phyloP scores from a whole-genome alignment of 2,329 filamentous ascomycete genomes.

The Trichoderma breve region DNA sequence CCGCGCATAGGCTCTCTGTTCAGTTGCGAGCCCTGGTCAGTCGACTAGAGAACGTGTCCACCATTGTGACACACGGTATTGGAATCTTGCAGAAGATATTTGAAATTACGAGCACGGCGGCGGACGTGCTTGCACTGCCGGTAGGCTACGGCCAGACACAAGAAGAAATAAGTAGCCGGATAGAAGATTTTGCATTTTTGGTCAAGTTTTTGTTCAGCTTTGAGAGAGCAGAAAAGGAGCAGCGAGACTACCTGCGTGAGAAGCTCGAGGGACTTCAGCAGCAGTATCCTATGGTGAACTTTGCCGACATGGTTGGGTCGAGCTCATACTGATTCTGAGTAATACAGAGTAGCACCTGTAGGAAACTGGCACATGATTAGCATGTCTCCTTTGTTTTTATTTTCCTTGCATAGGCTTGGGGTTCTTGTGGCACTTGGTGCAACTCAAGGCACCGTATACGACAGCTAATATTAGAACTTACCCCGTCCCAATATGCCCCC shows the following conservation, averaged over 20 bases:
- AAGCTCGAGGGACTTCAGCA: constrained; percentile 38
- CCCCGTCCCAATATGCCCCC: not conserved
- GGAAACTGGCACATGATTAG: not conserved
- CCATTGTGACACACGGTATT: constrained; percentile 54
- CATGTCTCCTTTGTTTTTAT: not conserved
- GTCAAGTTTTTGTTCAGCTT: constrained; percentile 51
- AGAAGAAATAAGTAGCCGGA: constrained; percentile 45
- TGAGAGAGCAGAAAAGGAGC: constrained; percentile 45
- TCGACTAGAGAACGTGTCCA: constrained; percentile 37
- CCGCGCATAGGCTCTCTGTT: constrained; percentile 38
- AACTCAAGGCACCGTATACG: not conserved
- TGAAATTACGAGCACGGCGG: constrained; percentile 59
- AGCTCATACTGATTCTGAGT: constrained; percentile 23
- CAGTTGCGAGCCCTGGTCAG: constrained; percentile 40
- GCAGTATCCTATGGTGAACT: constrained; percentile 33
- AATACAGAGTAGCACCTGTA: not conserved
- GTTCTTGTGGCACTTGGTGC: not conserved
- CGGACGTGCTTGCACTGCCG: constrained; percentile 55
- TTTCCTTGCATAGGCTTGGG: not conserved
- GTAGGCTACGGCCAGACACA: constrained; percentile 38
- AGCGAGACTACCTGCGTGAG: constrained; percentile 41
- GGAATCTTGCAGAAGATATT: constrained; percentile 59
- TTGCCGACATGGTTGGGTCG: constrained; percentile 27
- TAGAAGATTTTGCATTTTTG: constrained; percentile 54
- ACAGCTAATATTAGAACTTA: not conserved